Percentiles rank a stretch among this genome's conserved stretches.
phyloP scores from a whole-genome alignment of 495 filamentous ascomycete genomes.

The Annulohypoxylon moriforme region DNA sequence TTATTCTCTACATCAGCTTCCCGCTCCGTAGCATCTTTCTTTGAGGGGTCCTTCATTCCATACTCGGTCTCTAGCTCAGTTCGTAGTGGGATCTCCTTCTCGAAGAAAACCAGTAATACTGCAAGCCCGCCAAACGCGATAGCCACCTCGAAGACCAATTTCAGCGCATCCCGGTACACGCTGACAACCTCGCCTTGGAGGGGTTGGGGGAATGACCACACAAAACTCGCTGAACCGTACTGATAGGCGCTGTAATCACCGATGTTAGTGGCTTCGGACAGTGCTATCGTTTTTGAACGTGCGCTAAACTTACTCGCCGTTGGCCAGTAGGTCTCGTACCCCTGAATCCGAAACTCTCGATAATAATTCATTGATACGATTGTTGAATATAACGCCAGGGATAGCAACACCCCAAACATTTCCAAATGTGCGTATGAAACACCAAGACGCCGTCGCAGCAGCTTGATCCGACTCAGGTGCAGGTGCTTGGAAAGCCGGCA shows the following conservation, averaged over 20 bases:
- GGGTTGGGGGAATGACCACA: conserved; percentile 11
- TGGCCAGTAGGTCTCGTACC: neutral
- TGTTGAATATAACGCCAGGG: conserved; percentile 63
- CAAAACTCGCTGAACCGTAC: conserved; percentile 19
- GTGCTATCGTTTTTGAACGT: neutral
- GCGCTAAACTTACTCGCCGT: conserved; percentile 1
- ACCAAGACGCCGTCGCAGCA: conserved; percentile 53
- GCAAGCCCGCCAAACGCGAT: conserved; percentile 39
- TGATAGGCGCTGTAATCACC: conserved; percentile 36
- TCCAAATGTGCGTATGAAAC: conserved; percentile 61
- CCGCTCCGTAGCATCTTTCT: neutral
- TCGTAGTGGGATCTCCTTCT: conserved; percentile 46
- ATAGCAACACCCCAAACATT: conserved; percentile 62
- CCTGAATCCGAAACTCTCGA: neutral
- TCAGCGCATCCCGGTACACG: conserved; percentile 43
- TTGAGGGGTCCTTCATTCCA: conserved; percentile 37
- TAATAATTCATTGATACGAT: conserved; percentile 35
- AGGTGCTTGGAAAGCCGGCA: conserved; percentile 54
- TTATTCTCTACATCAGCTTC: neutral
- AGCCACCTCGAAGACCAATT: conserved; percentile 41
- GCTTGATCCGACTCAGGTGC: conserved; percentile 54
- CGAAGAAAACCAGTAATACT: conserved; percentile 41
- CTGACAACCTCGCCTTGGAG: conserved; percentile 31
- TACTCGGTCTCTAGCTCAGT: conserved; percentile 51
- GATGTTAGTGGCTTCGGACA: neutral